Conservation (phyloP, 2,329 filamentous ascomycete species). For the Moelleriella libera region DNA sequence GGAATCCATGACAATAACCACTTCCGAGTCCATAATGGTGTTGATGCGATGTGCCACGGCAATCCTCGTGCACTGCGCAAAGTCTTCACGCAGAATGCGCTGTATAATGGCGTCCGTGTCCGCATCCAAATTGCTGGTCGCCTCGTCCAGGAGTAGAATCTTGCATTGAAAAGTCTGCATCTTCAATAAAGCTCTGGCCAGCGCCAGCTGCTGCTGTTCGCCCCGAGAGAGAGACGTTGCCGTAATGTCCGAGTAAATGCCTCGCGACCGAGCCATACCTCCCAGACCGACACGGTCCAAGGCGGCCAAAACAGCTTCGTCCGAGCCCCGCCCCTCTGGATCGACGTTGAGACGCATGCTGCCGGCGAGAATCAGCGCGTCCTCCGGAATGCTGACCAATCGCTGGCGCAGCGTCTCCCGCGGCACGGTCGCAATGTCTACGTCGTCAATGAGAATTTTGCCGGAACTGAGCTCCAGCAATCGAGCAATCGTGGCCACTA, state of each 20-base stretch:
- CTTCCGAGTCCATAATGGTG: conserved; percentile 4
- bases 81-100: conserved; percentile 4
- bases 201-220: conserved; percentile 8
- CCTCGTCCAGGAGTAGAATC: conserved; percentile 9
- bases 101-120: conserved; percentile 7
- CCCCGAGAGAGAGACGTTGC: conserved; percentile 2
- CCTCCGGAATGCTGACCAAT: conserved; percentile 8
- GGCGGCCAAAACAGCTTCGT: conserved; percentile 3
- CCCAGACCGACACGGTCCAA: conserved; percentile 3
- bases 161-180: conserved; percentile 1
- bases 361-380: conserved; percentile 5
- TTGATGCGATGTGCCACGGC: conserved; percentile 5
- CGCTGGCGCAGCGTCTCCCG: conserved; percentile 7
- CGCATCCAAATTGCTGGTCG: conserved; percentile 6
- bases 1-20: conserved; percentile 1
- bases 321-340: conserved; percentile 2
- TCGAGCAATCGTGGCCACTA: conserved; percentile 7
- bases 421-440: conserved; percentile 5
- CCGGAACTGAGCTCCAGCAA: conserved; percentile 6
- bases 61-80: conserved; percentile 6
- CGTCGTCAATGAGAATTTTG: conserved; percentile 6
- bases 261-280: background rate
- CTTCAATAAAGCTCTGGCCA: conserved; percentile 8
- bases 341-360: conserved; percentile 8
- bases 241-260: too few relatives aligned